Percentiles rank a stretch among this genome's conserved stretches.
Evolutionary conservation across 2,329 filamentous ascomycete genomes (phyloP).

Genomic region (Corniculantispora saksenae): DNA sequence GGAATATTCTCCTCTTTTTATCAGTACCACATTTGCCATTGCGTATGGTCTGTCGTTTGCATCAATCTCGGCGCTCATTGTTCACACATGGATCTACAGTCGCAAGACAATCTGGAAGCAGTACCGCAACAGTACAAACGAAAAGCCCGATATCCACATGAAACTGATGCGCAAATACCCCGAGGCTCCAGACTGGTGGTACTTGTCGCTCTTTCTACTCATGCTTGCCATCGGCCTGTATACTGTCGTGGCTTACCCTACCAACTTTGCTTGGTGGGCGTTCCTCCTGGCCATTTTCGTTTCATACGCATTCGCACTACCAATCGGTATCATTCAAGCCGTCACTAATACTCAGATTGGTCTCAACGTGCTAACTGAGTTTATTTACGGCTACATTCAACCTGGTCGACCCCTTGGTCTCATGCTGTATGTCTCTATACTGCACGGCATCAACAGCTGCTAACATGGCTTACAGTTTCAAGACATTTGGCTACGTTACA

Average conservation of each 20-base stretch:
- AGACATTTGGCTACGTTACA: slow-evolving; percentile 63
- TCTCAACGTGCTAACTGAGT: slow-evolving; percentile 74
- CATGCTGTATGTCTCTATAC: slow-evolving; percentile 58
- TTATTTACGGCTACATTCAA: slow-evolving; percentile 74
- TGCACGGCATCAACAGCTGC: not conserved
- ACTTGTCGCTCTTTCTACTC: slow-evolving; percentile 56
- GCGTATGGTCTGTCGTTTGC: slow-evolving; percentile 73
- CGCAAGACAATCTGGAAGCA: slow-evolving; percentile 66
- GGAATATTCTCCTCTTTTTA: slow-evolving; percentile 66
- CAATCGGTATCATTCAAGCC: slow-evolving; percentile 70
- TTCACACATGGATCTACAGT: slow-evolving; percentile 68
- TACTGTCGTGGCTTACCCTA: slow-evolving; percentile 61
- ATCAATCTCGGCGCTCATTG: slow-evolving; percentile 67
- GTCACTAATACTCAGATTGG: slow-evolving; percentile 71
- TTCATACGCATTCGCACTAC: slow-evolving; percentile 63
- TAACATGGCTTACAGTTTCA: slow-evolving; percentile 47
- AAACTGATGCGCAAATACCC: slow-evolving; percentile 64
- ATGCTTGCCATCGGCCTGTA: slow-evolving; percentile 56
- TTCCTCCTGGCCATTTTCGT: slow-evolving; percentile 68
- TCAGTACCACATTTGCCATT: slow-evolving; percentile 72
- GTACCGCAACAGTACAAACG: slow-evolving; percentile 57
- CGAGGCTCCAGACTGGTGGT: slow-evolving; percentile 66
- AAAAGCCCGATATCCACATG: slow-evolving; percentile 66
- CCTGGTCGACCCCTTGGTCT: slow-evolving; percentile 70
- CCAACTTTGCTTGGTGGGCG: slow-evolving; percentile 71